Evolutionary conservation across 495 filamentous ascomycete genomes (phyloP), one percentile per base, ranked within the genome.

Genomic region (Tuber melanosporum): DNA sequence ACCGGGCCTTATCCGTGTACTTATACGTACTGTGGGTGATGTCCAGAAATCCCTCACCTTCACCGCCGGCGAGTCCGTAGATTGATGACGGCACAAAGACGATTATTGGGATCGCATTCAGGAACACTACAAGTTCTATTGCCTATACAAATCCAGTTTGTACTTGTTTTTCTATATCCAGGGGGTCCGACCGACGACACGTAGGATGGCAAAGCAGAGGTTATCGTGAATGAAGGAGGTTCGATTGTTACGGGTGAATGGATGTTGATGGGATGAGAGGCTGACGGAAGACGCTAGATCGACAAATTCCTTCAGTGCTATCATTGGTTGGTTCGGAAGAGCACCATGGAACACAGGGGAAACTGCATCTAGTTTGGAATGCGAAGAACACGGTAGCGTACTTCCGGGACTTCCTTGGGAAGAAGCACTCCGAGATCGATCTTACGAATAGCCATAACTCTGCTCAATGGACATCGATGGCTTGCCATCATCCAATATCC

Each of bases 171-270:
- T 22, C 71, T 3, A 17, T 42, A 62, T 15, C 71, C 49, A 14
- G 49, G 77, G 46, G 46, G 3, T 12, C 57, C 73, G 39, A n/a
- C 22, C 73, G n/a, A 66, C 22, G 72, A n/a, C 57, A 26, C 82
- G 78, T 81, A 91, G 87, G 95, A 98, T 81, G 94, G 94, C 85
- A 97, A 94, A 86, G 91, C 94, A 78, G 94, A 97, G 84, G 95
- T 99, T 82, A 98, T 99, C 85, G 95, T 95, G 76, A 98, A 99
- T 86, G 95, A 99, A 86, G 95, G 95, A 89, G 94, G 94, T 95
- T 84, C 36, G 46, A 15, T 74, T 9, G 71, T 70, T 36, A 69
- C 41, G 19, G n/a, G 2, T 22, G 42, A 22, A 57, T 57, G 39
- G 39, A 79, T 73, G 20, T 70, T 79, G 72, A 82, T 66, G 19